A percentile compares a stretch with the other conserved stretches of the same genome.
phyloP scores from a whole-genome alignment of 2,329 filamentous ascomycete species.

The Pseudogymnoascus sp. region DNA sequence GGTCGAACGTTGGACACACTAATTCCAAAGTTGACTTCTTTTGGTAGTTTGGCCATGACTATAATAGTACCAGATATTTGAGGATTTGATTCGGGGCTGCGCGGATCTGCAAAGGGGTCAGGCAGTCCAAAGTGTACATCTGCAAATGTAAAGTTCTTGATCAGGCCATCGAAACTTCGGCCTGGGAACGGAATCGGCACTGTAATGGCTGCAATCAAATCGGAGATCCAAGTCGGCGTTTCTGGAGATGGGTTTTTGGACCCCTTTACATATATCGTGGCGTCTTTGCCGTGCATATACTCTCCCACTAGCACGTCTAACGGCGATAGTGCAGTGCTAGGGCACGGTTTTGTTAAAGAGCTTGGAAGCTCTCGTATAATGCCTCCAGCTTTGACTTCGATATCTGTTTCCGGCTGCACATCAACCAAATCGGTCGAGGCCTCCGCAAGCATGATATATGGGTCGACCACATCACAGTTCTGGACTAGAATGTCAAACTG shows the following conservation, averaged over 20 bases:
- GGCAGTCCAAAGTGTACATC: constrained; percentile 83
- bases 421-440: constrained; percentile 59
- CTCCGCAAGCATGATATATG: constrained; percentile 69
- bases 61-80: constrained; percentile 75
- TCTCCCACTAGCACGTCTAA: constrained; percentile 71
- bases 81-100: constrained; percentile 62
- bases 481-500: constrained; percentile 79
- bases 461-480: constrained; percentile 63
- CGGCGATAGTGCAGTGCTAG: constrained; percentile 68
- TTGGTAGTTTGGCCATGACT: constrained; percentile 68
- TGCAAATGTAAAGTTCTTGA: constrained; percentile 78
- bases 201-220: constrained; percentile 71
- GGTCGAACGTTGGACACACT: constrained; percentile 70
- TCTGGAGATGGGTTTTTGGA: constrained; percentile 55
- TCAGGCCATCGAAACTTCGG: constrained; percentile 68
- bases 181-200: constrained; percentile 80
- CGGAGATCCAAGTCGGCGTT: constrained; percentile 73
- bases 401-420: constrained; percentile 57
- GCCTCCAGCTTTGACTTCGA: constrained; percentile 62
- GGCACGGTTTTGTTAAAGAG: constrained; percentile 63
- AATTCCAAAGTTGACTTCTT: constrained; percentile 79
- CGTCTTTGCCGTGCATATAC: constrained; percentile 72
- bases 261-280: constrained; percentile 75
- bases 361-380: constrained; percentile 66
- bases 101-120: constrained; percentile 67